phyloP scores from a whole-genome alignment of 1,284 basidiomycete species.

The Heimioporus punctisporus region DNA sequence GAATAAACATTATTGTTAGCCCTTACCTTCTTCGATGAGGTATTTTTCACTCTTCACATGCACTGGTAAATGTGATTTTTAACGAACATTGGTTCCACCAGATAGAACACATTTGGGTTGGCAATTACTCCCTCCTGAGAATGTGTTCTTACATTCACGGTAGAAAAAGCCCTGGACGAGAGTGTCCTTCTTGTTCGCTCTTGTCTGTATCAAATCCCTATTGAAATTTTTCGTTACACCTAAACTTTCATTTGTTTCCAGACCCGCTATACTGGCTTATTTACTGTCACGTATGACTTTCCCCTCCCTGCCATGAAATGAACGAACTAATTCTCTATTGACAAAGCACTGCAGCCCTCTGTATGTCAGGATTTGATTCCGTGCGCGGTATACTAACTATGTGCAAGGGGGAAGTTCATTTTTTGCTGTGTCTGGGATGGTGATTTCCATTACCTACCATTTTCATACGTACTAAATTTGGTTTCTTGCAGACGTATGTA shows the following conservation, averaged over 20 bases:
- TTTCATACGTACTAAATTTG: background rate
- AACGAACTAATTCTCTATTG: background rate
- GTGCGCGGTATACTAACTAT: too few relatives aligned
- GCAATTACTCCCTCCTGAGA: too few relatives aligned
- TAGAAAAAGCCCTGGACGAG: background rate
- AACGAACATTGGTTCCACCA: too few relatives aligned
- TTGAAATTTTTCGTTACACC: too few relatives aligned
- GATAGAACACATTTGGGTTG: background rate
- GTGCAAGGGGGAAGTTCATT: background rate
- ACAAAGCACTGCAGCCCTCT: background rate
- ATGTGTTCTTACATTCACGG: background rate
- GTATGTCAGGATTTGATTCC: too few relatives aligned
- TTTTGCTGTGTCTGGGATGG: background rate
- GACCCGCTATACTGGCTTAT: background rate
- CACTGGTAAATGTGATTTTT: too few relatives aligned
- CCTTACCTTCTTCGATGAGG: background rate
- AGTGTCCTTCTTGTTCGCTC: background rate
- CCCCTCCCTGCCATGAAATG: background rate
- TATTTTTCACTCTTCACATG: too few relatives aligned
- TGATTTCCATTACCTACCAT: background rate
- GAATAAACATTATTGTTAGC: too few relatives aligned
- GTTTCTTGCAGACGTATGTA: background rate
- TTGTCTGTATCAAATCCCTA: too few relatives aligned
- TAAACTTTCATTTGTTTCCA: background rate
- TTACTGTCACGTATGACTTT: background rate